Evolutionary conservation across 225 moss, liverwort and hornwort species (phyloP), one percentile per base, ranked within the genome.

Genomic region (Pseudisothecium myosuroides): DNA sequence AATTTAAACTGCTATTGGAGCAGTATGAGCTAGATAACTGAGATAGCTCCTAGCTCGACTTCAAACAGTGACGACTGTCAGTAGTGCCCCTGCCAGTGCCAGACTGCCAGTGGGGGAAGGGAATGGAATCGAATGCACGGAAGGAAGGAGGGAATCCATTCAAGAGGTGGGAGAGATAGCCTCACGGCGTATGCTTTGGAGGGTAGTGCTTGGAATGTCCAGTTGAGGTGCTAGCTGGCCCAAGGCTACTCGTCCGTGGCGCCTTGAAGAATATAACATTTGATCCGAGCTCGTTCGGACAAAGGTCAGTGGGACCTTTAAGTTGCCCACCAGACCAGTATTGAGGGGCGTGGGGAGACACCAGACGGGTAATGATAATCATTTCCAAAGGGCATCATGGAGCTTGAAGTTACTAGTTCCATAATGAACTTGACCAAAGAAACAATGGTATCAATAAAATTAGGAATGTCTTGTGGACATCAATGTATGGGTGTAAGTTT

Each of bases 191-290:
- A 12, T 80, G 11, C 7, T 13, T 59, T 80, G 80, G 28, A 83
- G 87, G 17, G 87, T 89, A 79, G 91, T 34, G 61, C 41, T 89
- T 85, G 89, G 84, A 85, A 87, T 86, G 91, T 79, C 34, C 83
- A 39, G 52, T 52, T 32, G 58, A 39, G 80, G 18, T 17, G 59
- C 59, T 11, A 80, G 80, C 59, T 80, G 80, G 80, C 59, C 80
- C 39, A 17, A 79, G 59, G 59, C 39, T 18, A 39, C 80, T 80
- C 59, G 39, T 65, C 74, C 85, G 82, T 76, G 32, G 56, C 49
- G 83, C 61, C 85, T 69, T 23, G 50, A 64, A 52, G 77, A 55
- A 80, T 83, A 6, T 58, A 39, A 37, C 50, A 34, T 2, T 50
- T 2, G 11, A 80, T 17, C 39, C 28, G 7, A 65, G 80, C 52